phyloP scores from a whole-genome alignment of 2,329 filamentous ascomycete genomes.

The Aspergillus pseudoglaucus region DNA sequence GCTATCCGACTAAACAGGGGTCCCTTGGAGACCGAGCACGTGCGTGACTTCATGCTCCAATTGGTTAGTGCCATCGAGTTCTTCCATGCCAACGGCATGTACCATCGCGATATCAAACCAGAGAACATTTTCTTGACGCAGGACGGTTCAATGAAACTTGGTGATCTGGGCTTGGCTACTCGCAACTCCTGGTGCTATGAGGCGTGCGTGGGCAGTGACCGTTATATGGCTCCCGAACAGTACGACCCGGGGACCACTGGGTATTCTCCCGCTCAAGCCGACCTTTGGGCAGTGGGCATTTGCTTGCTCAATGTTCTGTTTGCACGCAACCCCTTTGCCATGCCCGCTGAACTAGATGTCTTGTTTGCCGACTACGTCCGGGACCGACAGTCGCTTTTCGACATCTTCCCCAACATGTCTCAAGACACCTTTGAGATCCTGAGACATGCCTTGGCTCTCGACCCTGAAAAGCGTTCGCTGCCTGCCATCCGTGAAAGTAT shows the following conservation, averaged over 20 bases:
- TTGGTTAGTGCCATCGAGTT: constrained; percentile 83
- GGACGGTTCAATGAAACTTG: constrained; percentile 85
- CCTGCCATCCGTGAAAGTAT: constrained; percentile 71
- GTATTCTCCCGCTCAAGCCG: constrained; percentile 87
- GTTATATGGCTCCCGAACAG: constrained; percentile 98
- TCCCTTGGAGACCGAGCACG: constrained; percentile 89
- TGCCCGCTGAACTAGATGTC: constrained; percentile 81
- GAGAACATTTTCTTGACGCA: constrained; percentile 96
- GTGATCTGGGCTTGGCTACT: constrained; percentile 91
- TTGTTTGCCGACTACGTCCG: constrained; percentile 88
- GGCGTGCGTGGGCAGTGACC: constrained; percentile 89
- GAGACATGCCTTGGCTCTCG: constrained; percentile 80
- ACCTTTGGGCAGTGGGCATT: constrained; percentile 96
- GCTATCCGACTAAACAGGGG: constrained; percentile 85
- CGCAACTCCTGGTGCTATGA: constrained; percentile 86
- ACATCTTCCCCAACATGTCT: constrained; percentile 97
- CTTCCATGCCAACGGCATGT: constrained; percentile 85
- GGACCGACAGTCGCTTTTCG: constrained; percentile 92
- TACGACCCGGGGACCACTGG: constrained; percentile 82
- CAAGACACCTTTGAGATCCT: constrained; percentile 96
- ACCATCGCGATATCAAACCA: constrained; percentile 97
- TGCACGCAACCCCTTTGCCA: constrained; percentile 91
- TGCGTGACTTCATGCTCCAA: constrained; percentile 94
- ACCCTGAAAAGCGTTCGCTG: constrained; percentile 82
- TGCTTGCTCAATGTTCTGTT: constrained; percentile 95